phyloP scores from a whole-genome alignment of 768 basidiomycete genomes.

The Hypholoma fasciculare region DNA sequence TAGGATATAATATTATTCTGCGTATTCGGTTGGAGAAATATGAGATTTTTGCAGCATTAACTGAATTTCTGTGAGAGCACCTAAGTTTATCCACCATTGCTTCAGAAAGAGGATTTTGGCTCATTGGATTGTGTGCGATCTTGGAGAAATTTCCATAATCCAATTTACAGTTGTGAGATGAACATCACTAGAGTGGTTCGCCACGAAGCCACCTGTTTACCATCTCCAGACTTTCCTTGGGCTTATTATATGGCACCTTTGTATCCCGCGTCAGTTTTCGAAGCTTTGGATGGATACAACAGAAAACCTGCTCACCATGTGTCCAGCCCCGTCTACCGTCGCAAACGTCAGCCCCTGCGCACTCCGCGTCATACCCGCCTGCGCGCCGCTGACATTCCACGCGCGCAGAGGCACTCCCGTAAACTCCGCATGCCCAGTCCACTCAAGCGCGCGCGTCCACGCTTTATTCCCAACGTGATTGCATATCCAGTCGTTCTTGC shows the following conservation, averaged over 20 bases:
- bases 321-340: conserved; percentile 66
- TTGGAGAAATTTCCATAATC: too few species aligned
- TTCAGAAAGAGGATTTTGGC: too few species aligned
- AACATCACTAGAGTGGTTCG: not conserved
- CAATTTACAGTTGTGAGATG: not conserved
- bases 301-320: conserved; percentile 48
- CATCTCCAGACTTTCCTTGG: conserved; percentile 13
- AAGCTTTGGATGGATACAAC: not conserved
- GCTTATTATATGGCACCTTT: conserved; percentile 17
- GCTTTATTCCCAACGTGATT: conserved; percentile 73
- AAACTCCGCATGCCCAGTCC: conserved; percentile 60
- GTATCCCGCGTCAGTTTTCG: not conserved
- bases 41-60: too few species aligned
- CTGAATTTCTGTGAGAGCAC: too few species aligned
- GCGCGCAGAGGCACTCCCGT: conserved; percentile 39
- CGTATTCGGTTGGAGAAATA: too few species aligned
- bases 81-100: too few species aligned
- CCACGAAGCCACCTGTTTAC: conserved; percentile 14
- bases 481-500: conserved; percentile 72
- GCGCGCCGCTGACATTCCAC: conserved; percentile 56
- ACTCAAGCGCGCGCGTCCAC: conserved; percentile 69
- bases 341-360: conserved; percentile 59
- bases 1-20: too few species aligned
- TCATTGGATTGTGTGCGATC: too few species aligned
- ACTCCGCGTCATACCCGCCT: conserved; percentile 34